Base-by-base conservation (phyloP, 2,329 filamentous ascomycete genomes). In the Fusarium sp. region DNA sequence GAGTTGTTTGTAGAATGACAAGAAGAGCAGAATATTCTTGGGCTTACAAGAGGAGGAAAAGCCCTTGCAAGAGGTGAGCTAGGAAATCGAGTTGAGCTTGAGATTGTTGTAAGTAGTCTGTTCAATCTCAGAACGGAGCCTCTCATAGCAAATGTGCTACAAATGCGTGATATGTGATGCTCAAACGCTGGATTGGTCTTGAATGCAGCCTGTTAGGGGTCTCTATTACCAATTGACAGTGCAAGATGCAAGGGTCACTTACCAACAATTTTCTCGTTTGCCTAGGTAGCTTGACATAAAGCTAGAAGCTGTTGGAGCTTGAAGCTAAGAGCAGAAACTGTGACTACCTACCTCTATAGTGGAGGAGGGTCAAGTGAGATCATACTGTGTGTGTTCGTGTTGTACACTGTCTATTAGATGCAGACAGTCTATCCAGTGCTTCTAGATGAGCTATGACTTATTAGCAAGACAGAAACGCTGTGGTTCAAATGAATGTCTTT, bases 351-450 rank as follows among this genome's bases (percentile, higher is more conserved):
- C 35, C 8, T 36, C 35, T 42, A 41, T 42, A 55, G 18, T 28
- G 51, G 26, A 39, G 48, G 66, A 63, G 70, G 73, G 66, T 63
- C 74, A 70, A 73, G 79, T 82, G 80, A 82, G 77, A 76, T 81
- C 80, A 82, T 80, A 82, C 80, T 48, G 66, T 68, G 50, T 42
- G 12, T 30, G 7, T 7, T 11, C 4, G 12, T 15, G 18, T 6
- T 17, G 11, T 35, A 28, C 20, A 59, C 56, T 59, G 56, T 59
- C 24, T 51, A 28, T 11, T 9, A 36, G 41, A 14, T 39, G 11
- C 51, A 12, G 30, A 15, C 10, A n/a, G 32, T 35, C 32, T 35
- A 35, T 35, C 32, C 15, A 32, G 17, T 35, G 30, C 30, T 20
- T 24, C 6, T 18, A 3, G 2, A 24, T 35, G n/a, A 35, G n/a